phyloP scores from a whole-genome alignment of 352 stramenopile genomes.

The Globisporangium viniferum region DNA sequence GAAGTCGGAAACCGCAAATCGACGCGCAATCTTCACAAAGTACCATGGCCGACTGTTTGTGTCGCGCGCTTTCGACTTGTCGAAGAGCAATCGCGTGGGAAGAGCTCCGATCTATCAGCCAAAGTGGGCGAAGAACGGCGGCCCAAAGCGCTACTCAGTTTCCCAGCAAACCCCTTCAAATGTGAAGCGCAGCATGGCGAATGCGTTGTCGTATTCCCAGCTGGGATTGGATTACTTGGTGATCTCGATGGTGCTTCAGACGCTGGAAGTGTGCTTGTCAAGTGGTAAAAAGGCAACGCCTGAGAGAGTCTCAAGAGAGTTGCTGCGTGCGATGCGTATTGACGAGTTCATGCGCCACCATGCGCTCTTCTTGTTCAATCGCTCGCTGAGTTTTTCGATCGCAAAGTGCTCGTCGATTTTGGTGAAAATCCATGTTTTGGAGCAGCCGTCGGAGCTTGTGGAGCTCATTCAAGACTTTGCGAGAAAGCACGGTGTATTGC shows the following conservation, averaged over 20 bases:
- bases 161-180: constrained; percentile 35
- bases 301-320: constrained; percentile 64
- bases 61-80: constrained; percentile 75
- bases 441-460: constrained; percentile 83
- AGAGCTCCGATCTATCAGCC: constrained; percentile 32
- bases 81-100: constrained; percentile 70
- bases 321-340: constrained; percentile 81
- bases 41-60: constrained; percentile 83
- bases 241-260: constrained; percentile 71
- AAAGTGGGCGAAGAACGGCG: constrained; percentile 20
- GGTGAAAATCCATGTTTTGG: constrained; percentile 84
- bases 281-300: constrained; percentile 85
- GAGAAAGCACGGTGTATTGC: constrained; percentile 72
- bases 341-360: constrained; percentile 86
- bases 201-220: constrained; percentile 76
- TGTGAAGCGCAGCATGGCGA: constrained; percentile 70
- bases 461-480: constrained; percentile 86
- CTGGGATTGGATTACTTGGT: constrained; percentile 82
- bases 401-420: constrained; percentile 85
- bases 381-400: constrained; percentile 83
- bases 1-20: constrained; percentile 83
- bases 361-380: constrained; percentile 81
- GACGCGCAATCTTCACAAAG: constrained; percentile 80
- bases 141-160: constrained; percentile 7
- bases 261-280: constrained; percentile 80